phyloP scores from a whole-genome alignment of 768 basidiomycete genomes.

The Rubroboletus pulcherrimus region DNA sequence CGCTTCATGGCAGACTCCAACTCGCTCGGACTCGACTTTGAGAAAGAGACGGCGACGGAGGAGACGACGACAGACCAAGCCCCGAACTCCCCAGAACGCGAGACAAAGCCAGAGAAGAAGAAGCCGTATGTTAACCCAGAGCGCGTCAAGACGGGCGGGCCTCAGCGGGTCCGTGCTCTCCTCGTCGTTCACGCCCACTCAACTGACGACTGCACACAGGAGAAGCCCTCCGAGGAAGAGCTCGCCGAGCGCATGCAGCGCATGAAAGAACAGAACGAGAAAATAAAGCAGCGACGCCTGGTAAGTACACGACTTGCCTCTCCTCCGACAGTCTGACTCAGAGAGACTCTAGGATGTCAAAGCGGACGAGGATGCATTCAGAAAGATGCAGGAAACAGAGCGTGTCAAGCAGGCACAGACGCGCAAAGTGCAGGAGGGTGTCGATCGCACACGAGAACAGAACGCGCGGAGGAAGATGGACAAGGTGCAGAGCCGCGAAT shows the following conservation, averaged over 20 bases:
- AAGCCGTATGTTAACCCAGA: slow-evolving; percentile 79
- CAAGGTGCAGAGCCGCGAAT: slow-evolving; percentile 74
- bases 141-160: slow-evolving; percentile 79
- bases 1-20: slow-evolving; percentile 47
- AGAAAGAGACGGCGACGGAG: slow-evolving; percentile 29
- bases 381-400: slow-evolving; percentile 63
- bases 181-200: neutral
- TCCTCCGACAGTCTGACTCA: neutral
- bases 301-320: slow-evolving; percentile 35
- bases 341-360: slow-evolving; percentile 56
- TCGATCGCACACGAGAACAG: slow-evolving; percentile 71
- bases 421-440: slow-evolving; percentile 63
- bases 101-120: slow-evolving; percentile 47
- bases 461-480: slow-evolving; percentile 80
- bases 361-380: slow-evolving; percentile 79
- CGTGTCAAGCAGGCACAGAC: slow-evolving; percentile 52
- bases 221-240: slow-evolving; percentile 65
- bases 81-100: slow-evolving; percentile 7
- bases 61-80: slow-evolving; percentile 7
- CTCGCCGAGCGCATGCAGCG: slow-evolving; percentile 65
- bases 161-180: slow-evolving; percentile 51
- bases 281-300: slow-evolving; percentile 65
- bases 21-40: slow-evolving; percentile 70
- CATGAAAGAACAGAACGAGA: slow-evolving; percentile 71
- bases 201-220: slow-evolving; percentile 39